Base-by-base conservation (phyloP, 176 grass and related monocot species). In the Carex parvula region DNA sequence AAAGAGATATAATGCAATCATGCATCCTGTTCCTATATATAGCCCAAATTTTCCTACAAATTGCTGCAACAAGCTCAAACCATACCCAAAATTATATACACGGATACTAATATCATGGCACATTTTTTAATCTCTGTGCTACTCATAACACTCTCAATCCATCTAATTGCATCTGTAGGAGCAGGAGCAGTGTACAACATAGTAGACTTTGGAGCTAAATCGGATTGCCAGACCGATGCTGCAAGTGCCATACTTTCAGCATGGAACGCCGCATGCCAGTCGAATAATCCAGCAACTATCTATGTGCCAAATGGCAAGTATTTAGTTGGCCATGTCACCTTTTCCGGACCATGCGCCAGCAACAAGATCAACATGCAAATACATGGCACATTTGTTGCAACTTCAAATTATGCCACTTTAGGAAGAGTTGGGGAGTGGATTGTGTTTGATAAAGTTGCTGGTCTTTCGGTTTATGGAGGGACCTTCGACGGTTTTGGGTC, bases 401-500 rank as follows among this genome's bases (percentile, higher is more conserved):
- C 84, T 4, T 93, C 86, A 5, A 83, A 77, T 73, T 85, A 81
- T 56, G 79, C 67, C 53, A 58, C 17, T 55, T 55, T 76, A 9
- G 80, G 60, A 64, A 82, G 61, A 17, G 21, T 58, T 15, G 24
- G 26, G 8, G 66, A 83, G 1, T 93, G 89, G 91, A 80, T 89
- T 39, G 60, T 80, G 52, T 93, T 93, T 83, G 82, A 89, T 62
- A 64, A 69, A 39, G 67, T 90, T 60, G 65, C 75, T 1, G 88
- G 91, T 35, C 66, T 93, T 20, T 87, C 86, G 3, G 59, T 93
- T 71, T 70, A 53, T 59, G 91, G 91, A 69, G 87, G 89, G 59
- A 72, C 59, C 9, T 42, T 93, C 14, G 91, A 93, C 79, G 91
- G 89, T 57, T 18, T 60, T n/a, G 89, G 91, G 13, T 6, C 54